A percentile compares a stretch with the other conserved stretches of the same genome.
phyloP scores from a whole-genome alignment of 2,329 filamentous ascomycete genomes.

The Trichophyton benhamiae region DNA sequence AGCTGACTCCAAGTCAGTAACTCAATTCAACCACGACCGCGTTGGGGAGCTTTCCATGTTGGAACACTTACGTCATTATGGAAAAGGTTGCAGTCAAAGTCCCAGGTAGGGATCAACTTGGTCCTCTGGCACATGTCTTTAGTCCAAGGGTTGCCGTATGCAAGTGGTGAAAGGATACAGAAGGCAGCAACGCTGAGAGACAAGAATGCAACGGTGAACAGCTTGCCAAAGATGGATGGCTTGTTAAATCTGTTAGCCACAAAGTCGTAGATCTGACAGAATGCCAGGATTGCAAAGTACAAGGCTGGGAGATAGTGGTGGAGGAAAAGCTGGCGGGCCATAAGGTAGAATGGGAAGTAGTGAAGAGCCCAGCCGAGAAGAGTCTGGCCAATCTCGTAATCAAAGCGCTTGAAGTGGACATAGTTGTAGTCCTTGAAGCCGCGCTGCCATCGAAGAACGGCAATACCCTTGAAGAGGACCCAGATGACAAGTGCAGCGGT shows the following conservation, averaged over 20 bases:
- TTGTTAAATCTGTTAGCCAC: slow-evolving; percentile 60
- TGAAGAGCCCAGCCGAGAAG: slow-evolving; percentile 94
- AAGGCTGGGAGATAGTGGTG: slow-evolving; percentile 97
- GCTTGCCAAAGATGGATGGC: slow-evolving; percentile 60
- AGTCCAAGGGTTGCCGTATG: slow-evolving; percentile 92
- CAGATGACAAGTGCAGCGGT: slow-evolving; percentile 68
- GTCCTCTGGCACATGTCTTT: slow-evolving; percentile 72
- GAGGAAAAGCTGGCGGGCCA: slow-evolving; percentile 95
- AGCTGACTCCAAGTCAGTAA: slow-evolving; percentile 21
- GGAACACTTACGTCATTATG: slow-evolving; percentile 61
- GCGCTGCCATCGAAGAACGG: slow-evolving; percentile 86
- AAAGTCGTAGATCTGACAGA: slow-evolving; percentile 86
- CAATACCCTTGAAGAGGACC: slow-evolving; percentile 70
- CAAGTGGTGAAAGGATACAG: slow-evolving; percentile 71
- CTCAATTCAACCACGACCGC: slow-evolving; percentile 13
- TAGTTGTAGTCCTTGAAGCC: slow-evolving; percentile 76
- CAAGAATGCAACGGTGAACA: slow-evolving; percentile 62
- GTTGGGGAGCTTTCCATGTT: slow-evolving; percentile 21
- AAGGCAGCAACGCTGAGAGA: slow-evolving; percentile 64
- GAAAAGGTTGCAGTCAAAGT: slow-evolving; percentile 97
- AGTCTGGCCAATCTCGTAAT: slow-evolving; percentile 85
- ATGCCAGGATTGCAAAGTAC: slow-evolving; percentile 81
- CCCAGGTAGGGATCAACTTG: slow-evolving; percentile 82
- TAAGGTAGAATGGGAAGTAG: slow-evolving; percentile 97
- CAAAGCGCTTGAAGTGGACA: slow-evolving; percentile 83